Evolutionary conservation across 164 flowering plant genomes (phyloP).

Genomic region (Kalanchoe fedtschenkoi): DNA sequence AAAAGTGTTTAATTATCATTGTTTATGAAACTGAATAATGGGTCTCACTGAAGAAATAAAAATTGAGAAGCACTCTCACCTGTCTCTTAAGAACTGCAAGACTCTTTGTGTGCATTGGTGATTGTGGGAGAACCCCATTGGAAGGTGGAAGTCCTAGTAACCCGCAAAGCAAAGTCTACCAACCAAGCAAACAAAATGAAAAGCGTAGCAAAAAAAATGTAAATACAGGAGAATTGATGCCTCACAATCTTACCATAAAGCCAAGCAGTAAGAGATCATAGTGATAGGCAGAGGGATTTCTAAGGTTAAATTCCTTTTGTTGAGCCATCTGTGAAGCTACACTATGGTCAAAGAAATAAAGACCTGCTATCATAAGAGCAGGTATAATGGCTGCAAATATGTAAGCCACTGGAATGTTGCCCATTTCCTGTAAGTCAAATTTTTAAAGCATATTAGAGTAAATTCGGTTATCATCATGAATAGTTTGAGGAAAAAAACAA

Average conservation of each 20-base stretch:
- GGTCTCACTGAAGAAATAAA: neutral
- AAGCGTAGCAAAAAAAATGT: neutral
- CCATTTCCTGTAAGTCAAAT: constrained; percentile 24
- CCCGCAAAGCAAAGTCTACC: constrained; percentile 36
- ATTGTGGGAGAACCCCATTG: constrained; percentile 40
- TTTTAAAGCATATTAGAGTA: neutral
- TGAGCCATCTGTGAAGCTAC: constrained; percentile 43
- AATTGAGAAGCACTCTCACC: constrained; percentile 10
- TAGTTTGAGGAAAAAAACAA: neutral
- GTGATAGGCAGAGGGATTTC: constrained; percentile 34
- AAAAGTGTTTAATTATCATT: neutral
- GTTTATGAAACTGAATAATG: neutral
- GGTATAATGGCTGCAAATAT: constrained; percentile 32
- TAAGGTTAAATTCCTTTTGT: constrained; percentile 36
- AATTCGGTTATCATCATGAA: neutral
- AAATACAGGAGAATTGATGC: neutral
- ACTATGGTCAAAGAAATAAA: constrained; percentile 40
- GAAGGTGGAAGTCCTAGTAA: constrained; percentile 39
- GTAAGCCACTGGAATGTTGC: constrained; percentile 21
- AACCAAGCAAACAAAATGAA: constrained; percentile 1
- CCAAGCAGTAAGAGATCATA: constrained; percentile 35
- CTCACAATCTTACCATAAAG: constrained; percentile 19
- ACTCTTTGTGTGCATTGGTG: constrained; percentile 45
- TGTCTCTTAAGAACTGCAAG: constrained; percentile 30
- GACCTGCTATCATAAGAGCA: constrained; percentile 37